These are phyloP conservation scores for Fragilaria radians DNA, from an alignment of 108 stramenopile genomes.

Conservation along the genomic window DNA sequence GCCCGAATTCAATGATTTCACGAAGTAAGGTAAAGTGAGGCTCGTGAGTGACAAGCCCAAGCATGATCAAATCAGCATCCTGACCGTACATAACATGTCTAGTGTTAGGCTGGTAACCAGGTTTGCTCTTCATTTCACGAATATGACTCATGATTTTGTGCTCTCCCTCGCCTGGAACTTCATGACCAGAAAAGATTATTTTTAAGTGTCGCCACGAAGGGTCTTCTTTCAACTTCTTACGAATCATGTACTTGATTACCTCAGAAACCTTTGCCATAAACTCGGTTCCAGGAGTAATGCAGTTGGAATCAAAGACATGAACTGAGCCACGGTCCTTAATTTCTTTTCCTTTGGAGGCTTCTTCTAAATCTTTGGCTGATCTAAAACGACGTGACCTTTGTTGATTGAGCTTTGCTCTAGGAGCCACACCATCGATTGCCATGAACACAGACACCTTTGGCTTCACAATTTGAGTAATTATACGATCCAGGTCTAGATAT, in stretches of 20 bases:
- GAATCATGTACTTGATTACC: conserved; percentile 86
- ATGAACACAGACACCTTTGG: conserved; percentile 93
- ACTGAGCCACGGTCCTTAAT: conserved; percentile 7
- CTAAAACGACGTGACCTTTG: conserved; percentile 96
- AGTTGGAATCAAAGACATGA: conserved; percentile 93
- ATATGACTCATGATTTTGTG: conserved; percentile 99
- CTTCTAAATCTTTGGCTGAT: conserved; percentile 88
- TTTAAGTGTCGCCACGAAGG: conserved; percentile 86
- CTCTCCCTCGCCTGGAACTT: conserved; percentile 98
- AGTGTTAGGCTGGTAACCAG: conserved; percentile 83
- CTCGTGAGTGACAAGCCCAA: conserved; percentile 96
- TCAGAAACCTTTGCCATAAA: conserved; percentile 90
- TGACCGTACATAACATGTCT: conserved; percentile 99
- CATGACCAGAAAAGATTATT: conserved; percentile 95
- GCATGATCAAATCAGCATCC: conserved; percentile 99
- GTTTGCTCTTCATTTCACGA: conserved; percentile 77
- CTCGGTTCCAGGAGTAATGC: conserved; percentile 98
- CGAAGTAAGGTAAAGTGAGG: conserved; percentile 95
- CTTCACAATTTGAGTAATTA: conserved; percentile 93
- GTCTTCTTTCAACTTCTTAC: conserved; percentile 95
- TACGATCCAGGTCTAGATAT: conserved; percentile 74
- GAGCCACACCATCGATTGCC: conserved; percentile 97
- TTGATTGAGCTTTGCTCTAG: conserved; percentile 98
- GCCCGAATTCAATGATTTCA: conserved; percentile 89
- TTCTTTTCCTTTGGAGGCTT: conserved; percentile 57